Base-by-base conservation (phyloP, 371 early-diverging fungal species). In the Lichtheimia ramosa region DNA sequence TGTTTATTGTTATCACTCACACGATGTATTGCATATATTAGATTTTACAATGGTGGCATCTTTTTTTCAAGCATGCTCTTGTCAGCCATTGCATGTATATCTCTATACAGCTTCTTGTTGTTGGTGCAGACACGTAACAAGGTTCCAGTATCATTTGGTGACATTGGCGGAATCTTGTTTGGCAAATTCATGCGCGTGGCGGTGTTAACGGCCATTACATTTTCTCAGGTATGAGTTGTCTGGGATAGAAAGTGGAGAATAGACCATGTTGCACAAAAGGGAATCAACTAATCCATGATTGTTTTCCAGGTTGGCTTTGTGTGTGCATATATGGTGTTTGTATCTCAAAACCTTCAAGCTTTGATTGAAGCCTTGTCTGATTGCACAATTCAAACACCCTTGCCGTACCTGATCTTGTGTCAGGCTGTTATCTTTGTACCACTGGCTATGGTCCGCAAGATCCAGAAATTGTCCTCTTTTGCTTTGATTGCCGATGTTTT, bases 241-340 rank as follows among this genome's bases (percentile, higher is more conserved):
- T 55, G 56, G 25, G 8, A 15, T 7, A n/a, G 43, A 58, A 18
- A 15, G 5, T 40, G 51, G 13, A 15, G 34, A 34, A 34, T 34
- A 10, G 34, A 10, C 34, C 34, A 34, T 15, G 24, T 41, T 59
- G 25, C 39, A 53, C 28, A 43, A 43, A 46, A 43, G 0, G 4
- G 15, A 55, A 21, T 3, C 40, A 15, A 52, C 20, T 21, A 53
- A 46, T 23, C 13, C 13, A 18, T 34, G 5, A 21, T 5, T 28
- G 6, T 39, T 28, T 24, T 42, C 2, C 61, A 87, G 89, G 79
- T 89, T 50, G 95, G 95, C 0, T 94, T 94, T 73, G 87, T 89
- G 18, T 91, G 91, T 64, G 93, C 93, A 3, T 93, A 93, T 70
- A 89, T 87, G 81, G 90, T 92, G 23, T 95, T 93, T 74, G 89